Evolutionary conservation across 2,329 filamentous ascomycete genomes (phyloP).

Genomic region (Hymenoscyphus fraxineus): DNA sequence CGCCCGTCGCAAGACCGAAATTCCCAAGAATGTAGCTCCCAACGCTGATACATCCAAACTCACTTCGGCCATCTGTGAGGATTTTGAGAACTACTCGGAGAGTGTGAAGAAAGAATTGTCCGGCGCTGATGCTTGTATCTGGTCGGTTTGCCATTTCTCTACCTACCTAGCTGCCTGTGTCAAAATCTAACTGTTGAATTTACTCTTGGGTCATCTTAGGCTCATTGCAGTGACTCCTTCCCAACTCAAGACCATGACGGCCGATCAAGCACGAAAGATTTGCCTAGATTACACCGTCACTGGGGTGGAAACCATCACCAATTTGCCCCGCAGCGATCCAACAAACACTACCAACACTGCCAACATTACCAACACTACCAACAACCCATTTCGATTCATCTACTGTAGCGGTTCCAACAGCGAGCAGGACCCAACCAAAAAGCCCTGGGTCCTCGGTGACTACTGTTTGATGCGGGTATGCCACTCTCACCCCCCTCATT

Average conservation of each 20-base stretch:
- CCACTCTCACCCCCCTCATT: constrained; percentile 5
- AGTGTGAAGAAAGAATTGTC: constrained; percentile 32
- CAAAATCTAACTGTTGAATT: neutral
- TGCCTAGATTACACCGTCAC: constrained; percentile 40
- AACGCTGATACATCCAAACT: constrained; percentile 30
- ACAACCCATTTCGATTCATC: constrained; percentile 42
- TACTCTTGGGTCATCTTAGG: constrained; percentile 25
- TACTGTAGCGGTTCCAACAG: constrained; percentile 46
- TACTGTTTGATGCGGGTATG: constrained; percentile 47
- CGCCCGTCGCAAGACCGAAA: constrained; percentile 25
- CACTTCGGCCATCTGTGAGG: constrained; percentile 32
- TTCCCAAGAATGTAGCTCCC: constrained; percentile 11
- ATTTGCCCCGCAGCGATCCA: neutral
- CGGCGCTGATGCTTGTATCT: constrained; percentile 38
- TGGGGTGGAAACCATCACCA: constrained; percentile 37
- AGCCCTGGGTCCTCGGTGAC: constrained; percentile 36
- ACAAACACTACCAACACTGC: too few relatives aligned
- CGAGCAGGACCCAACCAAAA: constrained; percentile 45
- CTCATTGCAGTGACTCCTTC: constrained; percentile 42
- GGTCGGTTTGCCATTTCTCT: constrained; percentile 27
- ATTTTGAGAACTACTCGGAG: constrained; percentile 36
- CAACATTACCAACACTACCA: neutral
- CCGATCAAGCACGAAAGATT: constrained; percentile 39
- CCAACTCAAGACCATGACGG: constrained; percentile 33
- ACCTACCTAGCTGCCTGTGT: too few relatives aligned